Percentiles rank a stretch among this genome's conserved stretches.
These are phyloP conservation scores for Porcisia hertigi DNA, from an alignment of 208 protist species.

Conservation along the genomic window DNA sequence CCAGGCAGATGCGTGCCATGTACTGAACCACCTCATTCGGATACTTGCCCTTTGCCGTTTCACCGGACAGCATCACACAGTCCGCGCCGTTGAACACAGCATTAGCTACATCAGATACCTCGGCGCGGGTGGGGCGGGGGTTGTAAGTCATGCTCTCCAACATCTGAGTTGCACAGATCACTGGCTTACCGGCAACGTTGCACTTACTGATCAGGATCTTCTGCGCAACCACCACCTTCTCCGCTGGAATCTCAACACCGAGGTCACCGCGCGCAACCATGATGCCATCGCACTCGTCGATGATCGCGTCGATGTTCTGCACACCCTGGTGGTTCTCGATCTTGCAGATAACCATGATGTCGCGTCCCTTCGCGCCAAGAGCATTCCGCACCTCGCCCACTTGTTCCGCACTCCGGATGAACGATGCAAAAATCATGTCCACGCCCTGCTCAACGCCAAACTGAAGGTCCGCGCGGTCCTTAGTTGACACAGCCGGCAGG, in stretches of 20 bases:
- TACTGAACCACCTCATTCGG: constrained; percentile 95
- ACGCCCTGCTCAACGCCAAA: constrained; percentile 97
- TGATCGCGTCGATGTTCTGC: constrained; percentile 98
- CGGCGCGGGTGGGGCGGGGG: constrained; percentile 98
- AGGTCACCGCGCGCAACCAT: constrained; percentile 99
- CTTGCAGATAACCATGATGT: constrained; percentile 98
- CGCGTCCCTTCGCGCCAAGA: constrained; percentile 89
- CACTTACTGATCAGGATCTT: constrained; percentile 99
- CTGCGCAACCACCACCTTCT: constrained; percentile 98
- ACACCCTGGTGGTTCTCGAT: constrained; percentile 99
- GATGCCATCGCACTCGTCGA: constrained; percentile 96
- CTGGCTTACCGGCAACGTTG: constrained; percentile 97
- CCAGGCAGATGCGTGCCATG: constrained; percentile 94
- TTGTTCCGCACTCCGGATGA: constrained; percentile 96
- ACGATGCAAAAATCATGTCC: constrained; percentile 99
- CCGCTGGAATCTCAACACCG: constrained; percentile 98
- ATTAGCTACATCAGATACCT: constrained; percentile 98
- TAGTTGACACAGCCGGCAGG: constrained; percentile 90
- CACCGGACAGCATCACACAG: constrained; percentile 99
- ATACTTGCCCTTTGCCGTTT: constrained; percentile 98
- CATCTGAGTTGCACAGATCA: constrained; percentile 99
- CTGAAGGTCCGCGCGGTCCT: constrained; percentile 92
- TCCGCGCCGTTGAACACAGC: constrained; percentile 98
- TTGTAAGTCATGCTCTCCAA: constrained; percentile 98
- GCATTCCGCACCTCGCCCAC: constrained; percentile 92